phyloP scores from a whole-genome alignment of 2,329 filamentous ascomycete genomes.

The Fusarium bulbicola region DNA sequence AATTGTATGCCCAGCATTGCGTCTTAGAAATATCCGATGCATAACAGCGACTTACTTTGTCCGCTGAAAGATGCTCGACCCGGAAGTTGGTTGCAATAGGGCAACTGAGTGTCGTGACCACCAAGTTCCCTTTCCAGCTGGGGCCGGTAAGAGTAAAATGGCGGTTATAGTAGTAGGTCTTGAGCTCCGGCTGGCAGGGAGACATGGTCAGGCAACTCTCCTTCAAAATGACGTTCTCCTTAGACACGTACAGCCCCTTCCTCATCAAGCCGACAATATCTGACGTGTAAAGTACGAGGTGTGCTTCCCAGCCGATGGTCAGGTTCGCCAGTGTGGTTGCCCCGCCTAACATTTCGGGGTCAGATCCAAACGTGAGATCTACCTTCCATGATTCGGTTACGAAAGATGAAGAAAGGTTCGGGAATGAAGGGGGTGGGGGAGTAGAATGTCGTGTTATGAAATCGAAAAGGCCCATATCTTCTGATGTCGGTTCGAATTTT shows the following conservation, averaged over 20 bases:
- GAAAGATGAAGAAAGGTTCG: no score
- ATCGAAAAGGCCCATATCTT: background rate
- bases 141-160: background rate
- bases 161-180: fast-evolving
- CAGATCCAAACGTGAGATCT: fast-evolving
- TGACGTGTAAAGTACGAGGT: background rate
- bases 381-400: background rate
- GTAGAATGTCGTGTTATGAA: background rate
- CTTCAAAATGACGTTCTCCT: fast-evolving
- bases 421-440: background rate
- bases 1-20: background rate
- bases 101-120: background rate
- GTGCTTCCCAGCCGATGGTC: fast-evolving
- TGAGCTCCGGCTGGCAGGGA: fast-evolving
- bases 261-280: background rate
- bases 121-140: background rate
- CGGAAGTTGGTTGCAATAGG: background rate
- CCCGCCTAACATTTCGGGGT: no score
- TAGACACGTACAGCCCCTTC: background rate
- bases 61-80: background rate
- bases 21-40: no score
- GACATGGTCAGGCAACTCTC: background rate
- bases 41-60: fast-evolving
- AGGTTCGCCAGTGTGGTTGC: no score
- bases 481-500: fast-evolving